These are phyloP conservation scores for Claviceps arundinis DNA, from an alignment of 2,329 filamentous ascomycete genomes.

Conservation along the genomic window DNA sequence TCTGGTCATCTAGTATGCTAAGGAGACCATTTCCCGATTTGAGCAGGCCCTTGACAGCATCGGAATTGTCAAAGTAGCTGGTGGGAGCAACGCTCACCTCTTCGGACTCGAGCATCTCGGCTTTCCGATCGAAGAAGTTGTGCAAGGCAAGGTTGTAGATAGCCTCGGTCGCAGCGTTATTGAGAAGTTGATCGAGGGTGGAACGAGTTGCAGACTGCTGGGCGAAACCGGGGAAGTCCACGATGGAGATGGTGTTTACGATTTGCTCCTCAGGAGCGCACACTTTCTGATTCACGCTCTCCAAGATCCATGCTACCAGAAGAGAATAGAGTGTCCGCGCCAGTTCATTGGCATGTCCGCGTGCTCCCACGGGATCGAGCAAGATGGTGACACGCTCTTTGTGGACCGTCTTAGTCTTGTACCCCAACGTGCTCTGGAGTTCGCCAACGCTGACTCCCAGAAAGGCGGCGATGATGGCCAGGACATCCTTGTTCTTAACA, in stretches of 20 bases:
- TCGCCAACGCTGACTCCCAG: slow-evolving; percentile 71
- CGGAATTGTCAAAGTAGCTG: slow-evolving; percentile 95
- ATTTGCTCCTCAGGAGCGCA: slow-evolving; percentile 81
- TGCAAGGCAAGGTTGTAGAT: slow-evolving; percentile 89
- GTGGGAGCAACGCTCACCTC: slow-evolving; percentile 83
- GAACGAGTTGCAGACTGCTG: slow-evolving; percentile 75
- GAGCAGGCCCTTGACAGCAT: slow-evolving; percentile 80
- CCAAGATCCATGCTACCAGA: slow-evolving; percentile 85
- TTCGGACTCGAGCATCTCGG: slow-evolving; percentile 85
- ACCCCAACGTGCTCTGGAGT: slow-evolving; percentile 77
- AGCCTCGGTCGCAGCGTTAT: slow-evolving; percentile 84
- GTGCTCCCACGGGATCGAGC: slow-evolving; percentile 83
- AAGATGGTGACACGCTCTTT: slow-evolving; percentile 97
- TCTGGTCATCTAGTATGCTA: slow-evolving; percentile 93
- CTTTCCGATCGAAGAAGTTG: slow-evolving; percentile 90
- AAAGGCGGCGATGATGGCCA: slow-evolving; percentile 84
- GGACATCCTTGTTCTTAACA: slow-evolving; percentile 86
- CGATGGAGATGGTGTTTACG: slow-evolving; percentile 83
- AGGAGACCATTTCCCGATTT: slow-evolving; percentile 88
- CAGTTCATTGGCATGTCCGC: slow-evolving; percentile 85
- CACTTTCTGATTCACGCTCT: slow-evolving; percentile 78
- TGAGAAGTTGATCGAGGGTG: slow-evolving; percentile 80
- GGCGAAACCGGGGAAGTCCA: slow-evolving; percentile 93
- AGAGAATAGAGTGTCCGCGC: slow-evolving; percentile 88
- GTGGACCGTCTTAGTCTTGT: slow-evolving; percentile 93